These are phyloP conservation scores for Crithidia thermophila DNA, from an alignment of 208 protist species.

Conservation along the genomic window DNA sequence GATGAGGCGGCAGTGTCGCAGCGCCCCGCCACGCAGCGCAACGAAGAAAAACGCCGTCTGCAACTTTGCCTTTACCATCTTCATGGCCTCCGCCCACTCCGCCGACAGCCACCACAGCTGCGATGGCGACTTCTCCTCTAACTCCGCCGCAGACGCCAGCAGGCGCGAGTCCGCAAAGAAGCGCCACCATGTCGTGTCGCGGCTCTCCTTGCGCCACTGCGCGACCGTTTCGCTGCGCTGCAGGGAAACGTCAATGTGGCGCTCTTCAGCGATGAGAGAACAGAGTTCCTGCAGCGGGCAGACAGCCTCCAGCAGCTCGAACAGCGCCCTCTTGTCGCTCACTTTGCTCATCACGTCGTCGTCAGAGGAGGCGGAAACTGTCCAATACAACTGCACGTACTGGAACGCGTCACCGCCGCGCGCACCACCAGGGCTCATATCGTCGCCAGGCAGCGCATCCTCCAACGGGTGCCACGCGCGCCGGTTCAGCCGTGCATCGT, in stretches of 20 bases:
- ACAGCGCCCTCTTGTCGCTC: background rate
- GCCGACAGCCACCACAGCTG: conserved; percentile 47
- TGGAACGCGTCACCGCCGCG: background rate
- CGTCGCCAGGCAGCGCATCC: conserved; percentile 8
- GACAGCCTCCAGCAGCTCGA: conserved; percentile 25
- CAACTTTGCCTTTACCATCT: conserved; percentile 2
- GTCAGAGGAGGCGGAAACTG: conserved; percentile 20
- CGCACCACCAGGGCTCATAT: background rate
- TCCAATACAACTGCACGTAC: conserved; percentile 24
- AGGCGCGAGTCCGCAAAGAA: conserved; percentile 43
- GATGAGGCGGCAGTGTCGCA: conserved; percentile 36
- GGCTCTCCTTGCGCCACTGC: conserved; percentile 30
- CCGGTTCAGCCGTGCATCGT: conserved; percentile 21
- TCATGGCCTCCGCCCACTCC: conserved; percentile 51
- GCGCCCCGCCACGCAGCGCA: conserved; percentile 3
- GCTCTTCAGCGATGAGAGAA: conserved; percentile 45
- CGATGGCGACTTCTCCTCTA: background rate
- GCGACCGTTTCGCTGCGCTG: conserved; percentile 36
- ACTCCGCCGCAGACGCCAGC: background rate
- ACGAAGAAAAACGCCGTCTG: conserved; percentile 26
- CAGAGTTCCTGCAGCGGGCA: conserved; percentile 42
- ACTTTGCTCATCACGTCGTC: conserved; percentile 22
- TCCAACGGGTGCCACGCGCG: conserved; percentile 29
- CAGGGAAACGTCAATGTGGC: conserved; percentile 49
- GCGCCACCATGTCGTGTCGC: conserved; percentile 46